Evolutionary conservation across 2,329 filamentous ascomycete species (phyloP).

Genomic region (Huntiella bhutanensis): DNA sequence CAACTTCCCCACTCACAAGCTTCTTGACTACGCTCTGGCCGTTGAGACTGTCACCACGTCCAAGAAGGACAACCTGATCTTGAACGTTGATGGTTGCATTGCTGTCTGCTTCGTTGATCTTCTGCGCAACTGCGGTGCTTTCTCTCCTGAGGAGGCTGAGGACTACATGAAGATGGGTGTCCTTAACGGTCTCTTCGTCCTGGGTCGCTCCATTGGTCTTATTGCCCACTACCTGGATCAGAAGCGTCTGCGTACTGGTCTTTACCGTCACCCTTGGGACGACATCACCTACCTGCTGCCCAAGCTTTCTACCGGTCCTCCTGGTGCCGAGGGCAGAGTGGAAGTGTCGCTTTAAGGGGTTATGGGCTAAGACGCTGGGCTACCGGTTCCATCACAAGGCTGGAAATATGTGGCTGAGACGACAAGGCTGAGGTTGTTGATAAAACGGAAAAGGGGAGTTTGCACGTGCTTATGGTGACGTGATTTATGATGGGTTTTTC

Average conservation of each 20-base stretch:
- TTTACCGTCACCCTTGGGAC: constrained; percentile 99
- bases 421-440: no score
- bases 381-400: no score
- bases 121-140: constrained; percentile 92
- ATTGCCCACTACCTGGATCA: constrained; percentile 99
- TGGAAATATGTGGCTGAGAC: no score
- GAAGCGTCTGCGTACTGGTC: constrained; percentile 94
- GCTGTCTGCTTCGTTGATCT: constrained; percentile 98
- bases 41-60: constrained; percentile 97
- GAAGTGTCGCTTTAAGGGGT: constrained; percentile 56
- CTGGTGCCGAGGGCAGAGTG: constrained; percentile 67
- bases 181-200: constrained; percentile 96
- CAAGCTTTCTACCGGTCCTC: constrained; percentile 49
- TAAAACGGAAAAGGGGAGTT: no score
- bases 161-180: constrained; percentile 99
- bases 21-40: constrained; percentile 94
- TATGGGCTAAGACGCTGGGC: background rate
- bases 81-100: constrained; percentile 96
- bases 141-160: constrained; percentile 88
- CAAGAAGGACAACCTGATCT: constrained; percentile 99
- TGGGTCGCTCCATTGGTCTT: constrained; percentile 90
- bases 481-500: constrained; percentile 1
- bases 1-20: constrained; percentile 94
- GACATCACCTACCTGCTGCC: constrained; percentile 92
- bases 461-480: no score